These are phyloP conservation scores for Vicia faba DNA, from an alignment of 306 rosid species.

Conservation along the genomic window DNA sequence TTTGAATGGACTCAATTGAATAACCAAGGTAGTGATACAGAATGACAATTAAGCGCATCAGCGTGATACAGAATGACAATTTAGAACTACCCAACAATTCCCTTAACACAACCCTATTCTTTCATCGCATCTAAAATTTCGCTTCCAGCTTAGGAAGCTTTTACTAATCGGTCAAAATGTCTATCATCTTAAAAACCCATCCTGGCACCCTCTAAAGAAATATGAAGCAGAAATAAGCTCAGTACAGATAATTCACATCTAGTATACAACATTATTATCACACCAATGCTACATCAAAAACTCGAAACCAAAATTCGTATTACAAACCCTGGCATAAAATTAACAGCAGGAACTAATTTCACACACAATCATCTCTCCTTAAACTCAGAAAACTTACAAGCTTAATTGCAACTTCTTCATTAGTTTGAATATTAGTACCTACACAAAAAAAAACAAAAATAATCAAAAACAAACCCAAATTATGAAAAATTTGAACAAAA, in stretches of 20 bases:
- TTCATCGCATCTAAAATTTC: neutral
- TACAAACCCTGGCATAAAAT: conserved; percentile 19
- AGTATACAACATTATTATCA: neutral
- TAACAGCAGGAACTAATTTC: conserved; percentile 6
- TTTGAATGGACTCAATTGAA: neutral
- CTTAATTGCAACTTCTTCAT: conserved; percentile 96
- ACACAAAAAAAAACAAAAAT: conserved; percentile 40
- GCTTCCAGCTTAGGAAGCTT: neutral
- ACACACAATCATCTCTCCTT: conserved; percentile 9
- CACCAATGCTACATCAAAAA: conserved; percentile 14
- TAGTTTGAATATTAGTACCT: conserved; percentile 94
- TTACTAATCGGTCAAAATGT: neutral
- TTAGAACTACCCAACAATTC: neutral
- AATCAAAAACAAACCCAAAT: conserved; percentile 33
- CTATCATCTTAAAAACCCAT: neutral
- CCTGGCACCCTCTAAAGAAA: neutral
- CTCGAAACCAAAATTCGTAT: neutral
- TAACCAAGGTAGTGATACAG: neutral
- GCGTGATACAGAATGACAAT: neutral
- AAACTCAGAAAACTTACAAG: conserved; percentile 63
- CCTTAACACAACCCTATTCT: conserved; percentile 21
- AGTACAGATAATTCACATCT: neutral
- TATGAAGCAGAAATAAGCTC: conserved; percentile 26
- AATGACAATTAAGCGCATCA: neutral
- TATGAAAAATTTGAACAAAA: neutral